Conservation (phyloP, 169 alveolate genomes). For the Cryptosporidium parvum region DNA sequence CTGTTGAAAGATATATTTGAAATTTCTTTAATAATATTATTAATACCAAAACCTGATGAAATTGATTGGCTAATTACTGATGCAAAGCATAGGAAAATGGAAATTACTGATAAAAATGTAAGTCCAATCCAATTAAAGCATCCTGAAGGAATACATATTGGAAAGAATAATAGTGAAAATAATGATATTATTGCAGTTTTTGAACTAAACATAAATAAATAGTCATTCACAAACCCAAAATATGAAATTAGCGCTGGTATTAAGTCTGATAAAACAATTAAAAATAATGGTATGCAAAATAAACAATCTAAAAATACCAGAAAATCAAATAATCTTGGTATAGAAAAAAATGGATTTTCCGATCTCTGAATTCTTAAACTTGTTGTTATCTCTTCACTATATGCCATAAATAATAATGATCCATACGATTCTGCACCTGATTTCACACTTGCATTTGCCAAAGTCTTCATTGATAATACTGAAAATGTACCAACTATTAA, state of each 20-base stretch:
- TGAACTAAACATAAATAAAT: constrained; percentile 54
- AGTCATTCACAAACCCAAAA: constrained; percentile 3
- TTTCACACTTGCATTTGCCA: constrained; percentile 43
- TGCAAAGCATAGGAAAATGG: constrained; percentile 43
- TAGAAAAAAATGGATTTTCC: constrained; percentile 21
- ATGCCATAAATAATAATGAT: constrained; percentile 36
- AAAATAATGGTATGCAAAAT: constrained; percentile 57
- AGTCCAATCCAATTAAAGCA: constrained; percentile 64
- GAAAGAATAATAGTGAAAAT: constrained; percentile 34
- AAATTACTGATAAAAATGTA: constrained; percentile 13
- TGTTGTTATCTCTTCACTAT: constrained; percentile 31
- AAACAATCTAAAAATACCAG: constrained; percentile 61
- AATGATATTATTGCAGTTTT: constrained; percentile 45
- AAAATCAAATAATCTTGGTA: constrained; percentile 67
- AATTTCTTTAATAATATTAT: background rate
- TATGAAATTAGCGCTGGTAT: constrained; percentile 23
- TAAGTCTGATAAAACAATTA: constrained; percentile 52
- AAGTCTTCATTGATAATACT: constrained; percentile 41
- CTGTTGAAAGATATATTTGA: background rate
- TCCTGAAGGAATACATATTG: constrained; percentile 60
- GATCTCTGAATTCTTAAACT: constrained; percentile 11
- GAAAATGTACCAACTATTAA: constrained; percentile 55
- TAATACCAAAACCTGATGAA: background rate
- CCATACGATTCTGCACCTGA: constrained; percentile 72
- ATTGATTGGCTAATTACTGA: background rate